Conservation (phyloP, 129 eudicot genomes). For the Mikania micrantha region DNA sequence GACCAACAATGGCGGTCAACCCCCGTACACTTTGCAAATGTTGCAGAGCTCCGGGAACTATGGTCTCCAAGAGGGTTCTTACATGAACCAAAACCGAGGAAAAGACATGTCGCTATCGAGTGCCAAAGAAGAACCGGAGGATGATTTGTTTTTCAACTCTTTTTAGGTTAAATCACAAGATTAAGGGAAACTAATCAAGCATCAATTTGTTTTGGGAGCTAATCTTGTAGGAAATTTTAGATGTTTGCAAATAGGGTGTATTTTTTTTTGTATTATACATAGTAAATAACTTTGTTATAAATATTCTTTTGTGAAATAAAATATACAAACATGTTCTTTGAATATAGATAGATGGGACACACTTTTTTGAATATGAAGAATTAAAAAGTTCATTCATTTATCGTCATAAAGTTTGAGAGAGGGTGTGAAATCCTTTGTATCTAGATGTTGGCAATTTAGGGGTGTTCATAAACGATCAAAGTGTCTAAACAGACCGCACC, state of each 20-base stretch:
- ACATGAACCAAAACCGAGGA: conserved; percentile 36
- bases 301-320: conserved; percentile 9
- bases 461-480: too few relatives aligned
- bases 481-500: too few relatives aligned
- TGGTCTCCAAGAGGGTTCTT: conserved; percentile 31
- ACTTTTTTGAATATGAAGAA: too few relatives aligned
- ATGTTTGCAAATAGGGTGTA: neutral
- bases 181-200: neutral
- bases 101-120: conserved; percentile 22
- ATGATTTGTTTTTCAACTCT: conserved; percentile 59
- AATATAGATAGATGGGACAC: too few relatives aligned
- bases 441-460: too few relatives aligned
- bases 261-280: conserved; percentile 22
- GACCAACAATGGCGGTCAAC: conserved; percentile 37
- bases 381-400: too few relatives aligned
- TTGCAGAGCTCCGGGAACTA: conserved; percentile 40
- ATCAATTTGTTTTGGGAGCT: conserved; percentile 15
- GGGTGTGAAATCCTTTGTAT: too few relatives aligned
- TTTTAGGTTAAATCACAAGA: conserved; percentile 24
- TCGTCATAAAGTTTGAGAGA: too few relatives aligned
- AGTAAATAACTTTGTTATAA: conserved; percentile 12
- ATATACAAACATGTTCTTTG: neutral
- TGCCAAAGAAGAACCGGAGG: conserved; percentile 78
- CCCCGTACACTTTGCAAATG: conserved; percentile 79
- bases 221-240: conserved; percentile 24